Percentiles rank a stretch among this genome's conserved stretches.
Conservation (phyloP, 441 rosid species). For the Populus hybrid region DNA sequence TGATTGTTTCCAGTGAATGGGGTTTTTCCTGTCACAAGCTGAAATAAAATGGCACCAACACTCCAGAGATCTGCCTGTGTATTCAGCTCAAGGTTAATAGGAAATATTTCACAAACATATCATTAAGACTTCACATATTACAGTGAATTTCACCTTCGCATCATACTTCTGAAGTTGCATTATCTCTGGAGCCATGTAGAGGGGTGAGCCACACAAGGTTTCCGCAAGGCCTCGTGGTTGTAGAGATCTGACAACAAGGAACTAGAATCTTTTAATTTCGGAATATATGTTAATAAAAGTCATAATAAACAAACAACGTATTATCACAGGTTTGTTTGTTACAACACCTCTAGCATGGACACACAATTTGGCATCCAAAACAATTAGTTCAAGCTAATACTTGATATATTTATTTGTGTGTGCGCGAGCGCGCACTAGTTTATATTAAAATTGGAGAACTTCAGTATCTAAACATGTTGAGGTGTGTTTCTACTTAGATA, state of each 20-base stretch:
- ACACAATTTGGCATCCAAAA: neutral
- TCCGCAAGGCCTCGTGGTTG: conserved; percentile 96
- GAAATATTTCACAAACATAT: conserved; percentile 24
- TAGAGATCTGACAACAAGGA: conserved; percentile 64
- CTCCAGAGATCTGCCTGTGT: conserved; percentile 99
- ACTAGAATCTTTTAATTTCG: conserved; percentile 1
- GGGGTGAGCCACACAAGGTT: conserved; percentile 96
- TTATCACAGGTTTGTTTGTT: neutral
- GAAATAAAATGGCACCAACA: conserved; percentile 92
- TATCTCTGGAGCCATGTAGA: neutral
- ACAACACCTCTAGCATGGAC: neutral
- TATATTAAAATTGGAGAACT: neutral
- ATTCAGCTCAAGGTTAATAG: conserved; percentile 41
- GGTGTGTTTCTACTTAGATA: neutral
- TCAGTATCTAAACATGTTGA: neutral
- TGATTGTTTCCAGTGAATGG: conserved; percentile 93
- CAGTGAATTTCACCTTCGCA: neutral
- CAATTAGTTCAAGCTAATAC: neutral
- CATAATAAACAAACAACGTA: neutral
- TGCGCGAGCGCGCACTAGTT: neutral
- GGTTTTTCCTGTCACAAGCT: conserved; percentile 90
- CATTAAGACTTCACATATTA: neutral
- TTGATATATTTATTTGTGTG: neutral
- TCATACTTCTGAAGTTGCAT: neutral
- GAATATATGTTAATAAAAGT: neutral